These are phyloP conservation scores for Coniferiporia weirii DNA, from an alignment of 1,284 basidiomycete species.

Conservation along the genomic window DNA sequence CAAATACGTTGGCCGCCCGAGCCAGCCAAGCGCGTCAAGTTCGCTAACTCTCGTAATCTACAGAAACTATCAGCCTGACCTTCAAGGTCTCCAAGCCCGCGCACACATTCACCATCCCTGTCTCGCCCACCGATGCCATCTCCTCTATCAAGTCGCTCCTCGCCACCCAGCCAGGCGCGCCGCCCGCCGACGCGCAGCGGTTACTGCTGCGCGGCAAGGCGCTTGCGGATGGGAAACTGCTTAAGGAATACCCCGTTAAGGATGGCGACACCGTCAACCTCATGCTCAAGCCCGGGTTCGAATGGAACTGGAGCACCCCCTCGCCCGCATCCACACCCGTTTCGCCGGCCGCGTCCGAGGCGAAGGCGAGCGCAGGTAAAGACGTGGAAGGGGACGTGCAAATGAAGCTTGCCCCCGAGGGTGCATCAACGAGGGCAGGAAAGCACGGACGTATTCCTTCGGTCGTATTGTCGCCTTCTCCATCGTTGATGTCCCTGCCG, in stretches of 20 bases:
- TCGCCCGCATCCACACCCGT: slow-evolving; percentile 11
- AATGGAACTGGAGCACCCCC: slow-evolving; percentile 53
- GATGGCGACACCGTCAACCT: slow-evolving; percentile 78
- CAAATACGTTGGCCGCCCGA: background rate
- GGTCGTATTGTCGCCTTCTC: slow-evolving; percentile 70
- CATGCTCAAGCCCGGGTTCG: slow-evolving; percentile 72
- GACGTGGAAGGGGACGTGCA: slow-evolving; percentile 17
- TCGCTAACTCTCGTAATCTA: background rate
- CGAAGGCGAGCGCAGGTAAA: background rate
- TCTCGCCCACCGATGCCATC: slow-evolving; percentile 76
- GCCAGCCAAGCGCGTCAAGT: background rate
- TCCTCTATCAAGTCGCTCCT: slow-evolving; percentile 71
- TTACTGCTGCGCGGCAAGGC: slow-evolving; percentile 90
- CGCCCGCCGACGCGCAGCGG: slow-evolving; percentile 72
- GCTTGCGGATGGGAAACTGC: slow-evolving; percentile 77
- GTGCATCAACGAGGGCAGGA: slow-evolving; percentile 21
- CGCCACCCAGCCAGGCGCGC: slow-evolving; percentile 55
- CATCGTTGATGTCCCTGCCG: slow-evolving; percentile 35
- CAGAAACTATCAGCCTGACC: slow-evolving; percentile 62
- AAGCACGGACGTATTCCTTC: slow-evolving; percentile 64
- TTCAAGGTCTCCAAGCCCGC: slow-evolving; percentile 90
- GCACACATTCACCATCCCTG: slow-evolving; percentile 60
- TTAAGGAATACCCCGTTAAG: slow-evolving; percentile 83
- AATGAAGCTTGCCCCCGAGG: slow-evolving; percentile 24
- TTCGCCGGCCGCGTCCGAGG: slow-evolving; percentile 11